Evolutionary conservation across 2,329 filamentous ascomycete genomes (phyloP).

Genomic region (Cladophialophora psammophila): DNA sequence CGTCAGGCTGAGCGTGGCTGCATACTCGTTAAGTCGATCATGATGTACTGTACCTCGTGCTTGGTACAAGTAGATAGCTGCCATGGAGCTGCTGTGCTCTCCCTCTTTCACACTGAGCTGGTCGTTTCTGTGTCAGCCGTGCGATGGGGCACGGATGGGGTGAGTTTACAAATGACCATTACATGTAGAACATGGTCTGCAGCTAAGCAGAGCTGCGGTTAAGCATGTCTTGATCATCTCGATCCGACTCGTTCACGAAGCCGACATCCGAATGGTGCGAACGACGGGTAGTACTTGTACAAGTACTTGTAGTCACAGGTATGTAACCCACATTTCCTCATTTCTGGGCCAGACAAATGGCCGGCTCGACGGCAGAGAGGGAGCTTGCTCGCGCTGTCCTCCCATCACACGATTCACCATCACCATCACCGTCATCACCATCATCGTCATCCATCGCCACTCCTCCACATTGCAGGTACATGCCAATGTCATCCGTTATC

Average conservation of each 20-base stretch:
- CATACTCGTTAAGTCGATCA: background rate
- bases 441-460: background rate
- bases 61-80: no score
- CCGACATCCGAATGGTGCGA: constrained; percentile 15
- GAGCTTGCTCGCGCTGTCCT: background rate
- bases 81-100: background rate
- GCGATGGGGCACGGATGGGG: background rate
- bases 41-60: background rate
- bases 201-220: constrained; percentile 17
- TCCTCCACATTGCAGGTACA: background rate
- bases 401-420: background rate
- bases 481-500: background rate
- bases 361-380: background rate
- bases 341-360: background rate
- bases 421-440: background rate
- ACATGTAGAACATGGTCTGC: constrained; percentile 9
- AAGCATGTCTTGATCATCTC: constrained; percentile 18
- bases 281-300: background rate
- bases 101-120: background rate
- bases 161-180: constrained; percentile 7
- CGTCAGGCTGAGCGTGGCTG: background rate
- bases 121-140: background rate
- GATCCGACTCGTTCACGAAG: constrained; percentile 21
- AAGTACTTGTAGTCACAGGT: background rate
- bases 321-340: background rate